Evolutionary conservation across 306 rosid genomes (phyloP).

Genomic region (Delonix regia): DNA sequence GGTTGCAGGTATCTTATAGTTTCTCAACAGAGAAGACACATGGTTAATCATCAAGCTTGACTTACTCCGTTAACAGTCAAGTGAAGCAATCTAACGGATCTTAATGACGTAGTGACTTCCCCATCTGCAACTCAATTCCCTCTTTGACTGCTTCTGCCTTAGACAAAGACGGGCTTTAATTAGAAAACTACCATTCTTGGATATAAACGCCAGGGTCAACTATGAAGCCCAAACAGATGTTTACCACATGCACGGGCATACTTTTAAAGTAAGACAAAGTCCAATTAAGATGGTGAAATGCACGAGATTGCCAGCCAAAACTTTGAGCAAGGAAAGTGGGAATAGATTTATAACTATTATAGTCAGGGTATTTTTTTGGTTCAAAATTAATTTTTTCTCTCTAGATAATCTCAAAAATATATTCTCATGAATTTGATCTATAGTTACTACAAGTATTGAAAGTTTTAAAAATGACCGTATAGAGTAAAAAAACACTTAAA

Average conservation of each 20-base stretch:
- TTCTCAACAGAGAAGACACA: background rate
- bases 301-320: background rate
- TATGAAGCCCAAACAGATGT: no score
- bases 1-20: conserved; percentile 1
- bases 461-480: no score
- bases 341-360: no score
- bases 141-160: background rate
- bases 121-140: background rate
- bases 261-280: background rate
- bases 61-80: background rate
- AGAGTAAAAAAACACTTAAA: no score
- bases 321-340: background rate
- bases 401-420: no score
- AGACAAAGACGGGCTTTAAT: background rate
- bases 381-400: background rate
- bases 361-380: no score
- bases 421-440: no score
- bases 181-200: background rate
- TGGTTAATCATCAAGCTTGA: background rate
- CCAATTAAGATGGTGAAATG: background rate
- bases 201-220: background rate
- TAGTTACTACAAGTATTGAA: no score
- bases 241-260: background rate
- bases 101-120: background rate
- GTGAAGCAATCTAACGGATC: background rate